Base-by-base conservation (phyloP, 169 alveolate genomes). In the Theileria parva region DNA sequence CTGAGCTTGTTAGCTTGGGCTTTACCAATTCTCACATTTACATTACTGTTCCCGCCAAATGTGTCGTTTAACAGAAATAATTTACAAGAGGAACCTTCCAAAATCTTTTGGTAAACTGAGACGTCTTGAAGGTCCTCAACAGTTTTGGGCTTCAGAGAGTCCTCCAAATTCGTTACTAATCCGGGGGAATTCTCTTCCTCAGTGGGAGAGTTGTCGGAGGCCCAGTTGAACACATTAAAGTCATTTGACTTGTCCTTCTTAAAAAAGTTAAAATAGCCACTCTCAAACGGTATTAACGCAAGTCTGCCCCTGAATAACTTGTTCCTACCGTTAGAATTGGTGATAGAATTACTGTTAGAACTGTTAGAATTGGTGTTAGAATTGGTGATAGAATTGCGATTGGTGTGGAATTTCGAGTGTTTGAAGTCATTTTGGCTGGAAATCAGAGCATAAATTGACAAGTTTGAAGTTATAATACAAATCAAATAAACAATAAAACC, bases 1-100 rank as follows among this genome's bases (percentile, higher is more conserved):
- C 85, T 80, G 30, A 85, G 71, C 39, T n/a, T 78, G 51, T 85
- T 85, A n/a, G 87, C 87, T 17, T 77, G 91, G 13, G 71, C 80
- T 78, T 77, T 71, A 0, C 91, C 91, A 70, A 85, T 85, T 76
- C 66, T 79, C 0, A 83, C 70, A 53, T 71, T 76, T 2, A 76
- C 81, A 53, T 44, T 65, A 79, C 71, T 83, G 25, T 77, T 83
- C n/a, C 89, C 89, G 9, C 78, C 89, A 19, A 70, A 67, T 15
- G 86, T 74, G 37, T 70, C 89, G 23, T 50, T 25, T 23, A 83
- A 37, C 11, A 83, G 76, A 53, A 83, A 83, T 34, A 83, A 71
- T 19, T 70, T 83, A 0, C 86, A 77, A 12, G 80, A 17, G 17
- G 77, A 25, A 13, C 89, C 89, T 48, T 83, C 89, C 25, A 83